These are phyloP conservation scores for Xylariomycetidae sp. DNA, from an alignment of 2,329 filamentous ascomycete genomes.

Conservation along the genomic window DNA sequence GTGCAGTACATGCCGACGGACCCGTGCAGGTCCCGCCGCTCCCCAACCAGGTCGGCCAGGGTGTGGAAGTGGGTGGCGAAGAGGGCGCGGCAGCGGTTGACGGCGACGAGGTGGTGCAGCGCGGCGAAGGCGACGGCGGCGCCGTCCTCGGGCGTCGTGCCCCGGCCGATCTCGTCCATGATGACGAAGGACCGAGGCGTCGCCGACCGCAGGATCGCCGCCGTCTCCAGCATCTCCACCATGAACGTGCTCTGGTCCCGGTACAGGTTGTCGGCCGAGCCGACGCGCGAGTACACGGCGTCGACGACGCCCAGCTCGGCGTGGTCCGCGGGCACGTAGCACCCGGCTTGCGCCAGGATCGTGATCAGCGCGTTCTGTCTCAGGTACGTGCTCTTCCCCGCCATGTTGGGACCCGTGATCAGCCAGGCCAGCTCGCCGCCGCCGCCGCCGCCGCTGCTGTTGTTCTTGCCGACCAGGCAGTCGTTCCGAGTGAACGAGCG, in stretches of 20 bases:
- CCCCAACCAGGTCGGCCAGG: slow-evolving; percentile 69
- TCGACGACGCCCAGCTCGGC: slow-evolving; percentile 90
- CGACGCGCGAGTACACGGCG: slow-evolving; percentile 88
- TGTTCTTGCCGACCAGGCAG: slow-evolving; percentile 76
- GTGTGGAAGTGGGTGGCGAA: slow-evolving; percentile 96
- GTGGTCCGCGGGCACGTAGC: slow-evolving; percentile 84
- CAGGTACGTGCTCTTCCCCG: slow-evolving; percentile 91
- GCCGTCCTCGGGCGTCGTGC: slow-evolving; percentile 90
- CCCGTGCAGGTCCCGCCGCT: slow-evolving; percentile 35
- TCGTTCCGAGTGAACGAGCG: slow-evolving; percentile 82
- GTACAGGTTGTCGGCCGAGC: slow-evolving; percentile 93
- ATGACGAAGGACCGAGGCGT: slow-evolving; percentile 86
- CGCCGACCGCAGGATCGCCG: slow-evolving; percentile 79
- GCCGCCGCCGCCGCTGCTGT: slow-evolving; percentile 57
- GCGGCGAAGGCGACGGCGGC: slow-evolving; percentile 86
- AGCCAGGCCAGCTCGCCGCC: no score
- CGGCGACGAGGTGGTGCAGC: slow-evolving; percentile 73
- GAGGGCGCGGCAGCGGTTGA: slow-evolving; percentile 74
- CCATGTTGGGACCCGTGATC: slow-evolving; percentile 93
- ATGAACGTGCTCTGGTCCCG: slow-evolving; percentile 96
- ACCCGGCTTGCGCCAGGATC: slow-evolving; percentile 87
- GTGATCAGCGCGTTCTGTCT: slow-evolving; percentile 94
- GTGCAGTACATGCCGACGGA: slow-evolving; percentile 77
- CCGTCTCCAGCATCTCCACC: slow-evolving; percentile 98
- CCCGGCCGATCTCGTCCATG: slow-evolving; percentile 96